Conservation (phyloP, 768 basidiomycete species). For the Psilocybe subaeruginosa region DNA sequence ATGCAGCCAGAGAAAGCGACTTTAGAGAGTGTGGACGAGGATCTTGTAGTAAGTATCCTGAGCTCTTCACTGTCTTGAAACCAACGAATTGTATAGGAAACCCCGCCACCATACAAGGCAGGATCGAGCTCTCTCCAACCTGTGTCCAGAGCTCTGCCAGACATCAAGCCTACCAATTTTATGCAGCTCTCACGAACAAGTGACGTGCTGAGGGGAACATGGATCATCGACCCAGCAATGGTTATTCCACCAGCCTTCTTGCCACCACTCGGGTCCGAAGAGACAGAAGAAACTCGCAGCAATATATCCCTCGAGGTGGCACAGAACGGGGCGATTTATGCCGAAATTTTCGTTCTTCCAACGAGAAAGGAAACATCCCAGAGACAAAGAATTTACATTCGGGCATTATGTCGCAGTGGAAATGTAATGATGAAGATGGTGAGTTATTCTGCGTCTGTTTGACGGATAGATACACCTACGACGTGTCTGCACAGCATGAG, state of each 20-base stretch:
- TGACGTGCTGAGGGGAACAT: slow-evolving; percentile 34
- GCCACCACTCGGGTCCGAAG: slow-evolving; percentile 35
- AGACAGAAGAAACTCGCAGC: slow-evolving; percentile 40
- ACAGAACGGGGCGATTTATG: slow-evolving; percentile 35
- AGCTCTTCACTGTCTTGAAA: too few species aligned
- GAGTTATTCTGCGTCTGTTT: neutral
- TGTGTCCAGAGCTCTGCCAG: neutral
- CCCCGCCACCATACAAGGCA: too few species aligned
- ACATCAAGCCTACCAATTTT: slow-evolving; percentile 34
- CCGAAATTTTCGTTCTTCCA: slow-evolving; percentile 40
- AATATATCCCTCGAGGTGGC: slow-evolving; percentile 38
- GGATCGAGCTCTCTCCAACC: neutral
- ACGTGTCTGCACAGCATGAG: neutral
- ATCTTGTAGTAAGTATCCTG: too few species aligned
- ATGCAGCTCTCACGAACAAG: slow-evolving; percentile 29
- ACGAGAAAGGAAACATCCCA: neutral
- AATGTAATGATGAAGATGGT: slow-evolving; percentile 25
- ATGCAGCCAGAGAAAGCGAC: too few species aligned
- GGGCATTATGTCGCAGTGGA: slow-evolving; percentile 25
- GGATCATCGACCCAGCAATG: slow-evolving; percentile 46
- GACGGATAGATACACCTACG: too few species aligned
- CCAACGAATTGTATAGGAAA: too few species aligned
- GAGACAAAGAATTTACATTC: slow-evolving; percentile 22
- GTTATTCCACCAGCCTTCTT: slow-evolving; percentile 40
- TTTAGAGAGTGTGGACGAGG: too few species aligned